Evolutionary conservation across 1,284 basidiomycete species (phyloP).

Genomic region (Austroboletus novae-zelandiae): DNA sequence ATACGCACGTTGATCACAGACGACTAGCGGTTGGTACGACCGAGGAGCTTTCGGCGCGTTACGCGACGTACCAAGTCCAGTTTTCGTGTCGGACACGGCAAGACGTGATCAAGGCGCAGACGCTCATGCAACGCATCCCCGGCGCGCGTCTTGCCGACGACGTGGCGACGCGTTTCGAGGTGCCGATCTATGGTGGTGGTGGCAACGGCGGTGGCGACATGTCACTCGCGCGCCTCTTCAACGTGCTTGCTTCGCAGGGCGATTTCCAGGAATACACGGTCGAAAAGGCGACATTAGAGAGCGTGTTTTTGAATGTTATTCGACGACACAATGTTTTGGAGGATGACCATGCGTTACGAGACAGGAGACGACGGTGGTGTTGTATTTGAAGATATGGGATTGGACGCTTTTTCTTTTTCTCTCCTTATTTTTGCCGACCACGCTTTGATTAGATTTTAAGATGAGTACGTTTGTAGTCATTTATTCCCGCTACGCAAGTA

Average conservation of each 20-base stretch:
- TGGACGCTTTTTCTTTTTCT: no score
- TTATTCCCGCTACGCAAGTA: no score
- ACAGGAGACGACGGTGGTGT: neutral
- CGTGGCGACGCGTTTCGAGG: slow-evolving; percentile 76
- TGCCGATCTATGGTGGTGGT: slow-evolving; percentile 47
- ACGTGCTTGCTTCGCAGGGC: slow-evolving; percentile 46
- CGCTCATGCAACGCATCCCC: slow-evolving; percentile 62
- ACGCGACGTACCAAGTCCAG: slow-evolving; percentile 77
- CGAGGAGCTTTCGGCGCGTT: slow-evolving; percentile 58
- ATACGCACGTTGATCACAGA: neutral
- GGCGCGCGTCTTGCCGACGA: slow-evolving; percentile 69
- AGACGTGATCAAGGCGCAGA: slow-evolving; percentile 52
- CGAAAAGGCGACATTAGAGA: slow-evolving; percentile 67
- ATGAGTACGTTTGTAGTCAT: no score
- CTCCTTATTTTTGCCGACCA: no score
- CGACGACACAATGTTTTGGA: slow-evolving; percentile 60
- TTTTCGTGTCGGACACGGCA: slow-evolving; percentile 64
- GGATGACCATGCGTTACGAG: slow-evolving; percentile 31
- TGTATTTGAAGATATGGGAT: no score
- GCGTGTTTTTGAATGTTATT: slow-evolving; percentile 73
- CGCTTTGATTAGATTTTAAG: no score
- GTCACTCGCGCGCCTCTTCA: slow-evolving; percentile 59
- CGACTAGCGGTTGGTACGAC: slow-evolving; percentile 63
- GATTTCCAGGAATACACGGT: slow-evolving; percentile 66
- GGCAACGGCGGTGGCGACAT: slow-evolving; percentile 18